Conservation (phyloP, 2,329 filamentous ascomycete species). For the Penicillium sp. region DNA sequence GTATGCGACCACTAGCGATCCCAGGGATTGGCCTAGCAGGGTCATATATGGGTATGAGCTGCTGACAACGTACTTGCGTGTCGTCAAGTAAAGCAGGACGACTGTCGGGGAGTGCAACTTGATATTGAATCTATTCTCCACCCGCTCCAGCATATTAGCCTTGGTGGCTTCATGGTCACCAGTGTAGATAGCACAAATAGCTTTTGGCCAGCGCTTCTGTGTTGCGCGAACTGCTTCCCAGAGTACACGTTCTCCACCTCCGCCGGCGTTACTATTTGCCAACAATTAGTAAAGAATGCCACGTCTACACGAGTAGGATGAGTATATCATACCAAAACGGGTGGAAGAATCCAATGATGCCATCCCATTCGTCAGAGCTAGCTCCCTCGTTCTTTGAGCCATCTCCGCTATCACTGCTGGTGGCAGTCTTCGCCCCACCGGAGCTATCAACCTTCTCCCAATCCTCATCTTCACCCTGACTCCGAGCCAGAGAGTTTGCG, state of each 20-base stretch:
- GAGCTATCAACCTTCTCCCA: slow-evolving; percentile 68
- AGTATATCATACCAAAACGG: slow-evolving; percentile 75
- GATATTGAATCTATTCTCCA: slow-evolving; percentile 91
- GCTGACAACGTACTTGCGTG: slow-evolving; percentile 79
- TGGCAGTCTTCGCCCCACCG: slow-evolving; percentile 44
- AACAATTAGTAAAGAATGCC: slow-evolving; percentile 12
- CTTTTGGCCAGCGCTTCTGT: slow-evolving; percentile 82
- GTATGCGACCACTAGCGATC: slow-evolving; percentile 82
- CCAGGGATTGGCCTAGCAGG: slow-evolving; percentile 87
- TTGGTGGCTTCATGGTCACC: slow-evolving; percentile 90
- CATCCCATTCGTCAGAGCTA: slow-evolving; percentile 66
- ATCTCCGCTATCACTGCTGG: slow-evolving; percentile 47
- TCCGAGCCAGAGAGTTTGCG: slow-evolving; percentile 17
- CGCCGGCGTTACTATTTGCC: slow-evolving; percentile 76
- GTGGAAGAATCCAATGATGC: slow-evolving; percentile 94
- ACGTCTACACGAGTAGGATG: neutral
- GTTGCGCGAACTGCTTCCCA: slow-evolving; percentile 94
- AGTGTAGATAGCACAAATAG: slow-evolving; percentile 90
- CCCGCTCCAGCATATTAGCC: slow-evolving; percentile 71
- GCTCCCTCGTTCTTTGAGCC: slow-evolving; percentile 34
- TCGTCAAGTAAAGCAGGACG: slow-evolving; percentile 86
- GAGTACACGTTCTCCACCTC: slow-evolving; percentile 90
- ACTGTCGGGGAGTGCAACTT: slow-evolving; percentile 78
- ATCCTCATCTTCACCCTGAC: slow-evolving; percentile 57
- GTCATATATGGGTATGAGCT: slow-evolving; percentile 91